Base-by-base conservation (phyloP, 2,329 filamentous ascomycete genomes). In the Akanthomyces muscarius region DNA sequence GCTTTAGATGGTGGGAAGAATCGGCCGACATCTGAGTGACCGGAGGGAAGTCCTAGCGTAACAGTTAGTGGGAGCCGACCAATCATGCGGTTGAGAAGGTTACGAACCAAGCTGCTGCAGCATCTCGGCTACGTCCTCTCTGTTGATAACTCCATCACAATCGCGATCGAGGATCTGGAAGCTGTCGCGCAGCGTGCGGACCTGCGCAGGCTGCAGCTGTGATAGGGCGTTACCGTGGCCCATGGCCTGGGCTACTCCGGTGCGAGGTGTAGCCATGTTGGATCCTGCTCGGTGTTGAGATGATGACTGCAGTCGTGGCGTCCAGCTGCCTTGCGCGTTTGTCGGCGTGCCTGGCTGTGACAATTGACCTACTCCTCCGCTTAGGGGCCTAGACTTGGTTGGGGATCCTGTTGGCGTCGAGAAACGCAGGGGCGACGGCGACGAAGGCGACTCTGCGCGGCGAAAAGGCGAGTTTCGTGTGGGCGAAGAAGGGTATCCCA, bases 101-200 rank as follows among this genome's bases (percentile, higher is more conserved):
- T 8, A 66, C 70, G 55, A 77, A 91, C 89, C 93, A 55, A 97
- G 82, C 71, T 96, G 92, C 64, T 84, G 86, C 38, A 99, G 83
- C 84, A 97, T 96, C 70, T 96, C 91, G 18, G 86, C 86, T 5
- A 99, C 87, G 73, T 96, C 92, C 25, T 94, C 89, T 64, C 89
- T 84, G 68, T 89, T 90, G 65, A 99, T 88, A 57, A 85, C 80
- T 21, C 94, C 93, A 71, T 95, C 92, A 71, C 92, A 93, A 75
- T 95, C 89, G 65, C 91, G 85, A 75, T 98, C 95, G 53, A 99
- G 82, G 64, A 97, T 92, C 75, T 96, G 91, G 75, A 98, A 99
- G 0, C 90, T 92, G 73, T 98, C 94, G 65, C 95, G 86, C 76
- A 99, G 85, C 69, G 91, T 91, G 70, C 93, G 87, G 42, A 97